Base-by-base conservation (phyloP, 805 yeast genomes). In the Candida ficus region DNA sequence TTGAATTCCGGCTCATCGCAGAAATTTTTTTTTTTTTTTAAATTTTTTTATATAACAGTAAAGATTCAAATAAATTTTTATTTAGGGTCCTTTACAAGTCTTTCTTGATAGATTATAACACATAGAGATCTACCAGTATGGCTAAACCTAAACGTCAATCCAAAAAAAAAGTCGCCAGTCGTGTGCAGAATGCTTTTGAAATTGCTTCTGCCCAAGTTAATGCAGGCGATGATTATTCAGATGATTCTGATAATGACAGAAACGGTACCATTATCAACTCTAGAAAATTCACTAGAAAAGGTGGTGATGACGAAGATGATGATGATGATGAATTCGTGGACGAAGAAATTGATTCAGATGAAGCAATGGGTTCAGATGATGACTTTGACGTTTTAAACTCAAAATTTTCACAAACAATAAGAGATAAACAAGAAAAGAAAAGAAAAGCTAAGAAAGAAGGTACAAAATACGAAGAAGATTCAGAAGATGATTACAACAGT, bases 341-440 rank as follows among this genome's bases (percentile, higher is more conserved):
- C 52, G 85, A 78, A 54, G 85, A 84, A 45, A 66, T 84, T 34
- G 87, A 83, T 52, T 86, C 95, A 1, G 96, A 89, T 59, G 96
- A 84, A 52, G 96, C 95, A 0, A 63, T 86, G 44, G 95, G 93
- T 1, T 81, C 93, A 0, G 95, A 75, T 43, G 90, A 83, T 49
- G 87, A 79, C 39, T 76, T 72, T 43, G 86, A 79, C 41, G 73
- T 70, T 7, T 61, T 80, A 50, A 73, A 76, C 58, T 76, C 85
- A 23, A 82, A 76, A 55, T 76, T 81, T 47, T 79, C 88, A 6
- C 86, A 82, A 53, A 75, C 83, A 12, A 63, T 80, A 33, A 74
- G 88, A 62, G 87, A 80, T 56, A 68, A 67, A 45, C 58, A 52
- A 26, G 67, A 66, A 50, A 53, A 53, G 25, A 43, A 44, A 25